These are phyloP conservation scores for Phytophthora constricta DNA, from an alignment of 352 stramenopile genomes.

Conservation along the genomic window DNA sequence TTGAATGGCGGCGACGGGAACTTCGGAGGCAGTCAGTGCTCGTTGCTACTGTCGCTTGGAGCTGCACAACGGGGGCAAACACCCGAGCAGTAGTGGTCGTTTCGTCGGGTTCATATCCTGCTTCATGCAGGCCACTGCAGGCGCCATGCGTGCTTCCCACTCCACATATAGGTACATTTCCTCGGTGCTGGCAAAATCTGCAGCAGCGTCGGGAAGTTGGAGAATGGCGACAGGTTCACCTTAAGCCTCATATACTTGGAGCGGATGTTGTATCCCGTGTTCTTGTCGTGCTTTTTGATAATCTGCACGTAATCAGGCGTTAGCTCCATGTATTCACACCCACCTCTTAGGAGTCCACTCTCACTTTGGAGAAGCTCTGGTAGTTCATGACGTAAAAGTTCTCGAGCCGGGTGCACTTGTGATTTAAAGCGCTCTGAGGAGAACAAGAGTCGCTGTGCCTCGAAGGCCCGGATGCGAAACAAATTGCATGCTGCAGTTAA, in stretches of 20 bases:
- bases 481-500: not conserved
- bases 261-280: slow-evolving; percentile 84
- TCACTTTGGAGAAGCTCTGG: slow-evolving; percentile 84
- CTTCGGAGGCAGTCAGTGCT: slow-evolving; percentile 26
- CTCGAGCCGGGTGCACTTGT: slow-evolving; percentile 79
- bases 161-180: slow-evolving; percentile 84
- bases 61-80: slow-evolving; percentile 29
- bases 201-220: slow-evolving; percentile 77
- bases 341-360: not conserved
- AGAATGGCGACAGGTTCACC: slow-evolving; percentile 82
- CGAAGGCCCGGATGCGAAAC: slow-evolving; percentile 47
- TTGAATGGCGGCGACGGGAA: slow-evolving; percentile 52
- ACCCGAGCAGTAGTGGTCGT: slow-evolving; percentile 6
- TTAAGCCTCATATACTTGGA: slow-evolving; percentile 88
- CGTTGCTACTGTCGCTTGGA: slow-evolving; percentile 13
- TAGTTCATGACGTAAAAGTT: slow-evolving; percentile 90
- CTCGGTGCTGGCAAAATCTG: slow-evolving; percentile 80
- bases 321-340: not conserved
- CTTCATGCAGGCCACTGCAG: slow-evolving; percentile 61
- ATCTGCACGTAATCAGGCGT: slow-evolving; percentile 43
- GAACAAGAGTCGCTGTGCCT: slow-evolving; percentile 81
- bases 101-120: slow-evolving; percentile 45
- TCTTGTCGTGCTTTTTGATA: slow-evolving; percentile 88
- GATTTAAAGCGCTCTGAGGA: slow-evolving; percentile 85
- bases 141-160: slow-evolving; percentile 56